Conservation (phyloP, 2,329 filamentous ascomycete species). For the Pezizomycotina sp. region DNA sequence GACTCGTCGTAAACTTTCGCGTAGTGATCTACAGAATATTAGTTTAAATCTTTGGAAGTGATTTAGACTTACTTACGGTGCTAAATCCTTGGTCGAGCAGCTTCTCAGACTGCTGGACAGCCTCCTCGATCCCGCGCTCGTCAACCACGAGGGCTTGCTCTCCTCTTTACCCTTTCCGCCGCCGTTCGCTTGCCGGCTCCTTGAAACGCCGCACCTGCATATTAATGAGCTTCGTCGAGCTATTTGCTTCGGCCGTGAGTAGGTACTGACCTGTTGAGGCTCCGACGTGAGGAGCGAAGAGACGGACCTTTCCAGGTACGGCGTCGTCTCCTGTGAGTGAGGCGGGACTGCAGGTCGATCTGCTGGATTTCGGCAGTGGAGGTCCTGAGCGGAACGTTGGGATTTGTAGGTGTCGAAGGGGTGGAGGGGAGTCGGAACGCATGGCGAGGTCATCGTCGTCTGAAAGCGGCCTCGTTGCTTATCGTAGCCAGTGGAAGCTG, state of each 20-base stretch:
- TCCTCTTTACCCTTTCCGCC: slow-evolving; percentile 10
- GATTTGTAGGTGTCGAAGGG: no score
- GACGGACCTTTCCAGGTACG: neutral
- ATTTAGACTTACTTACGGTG: slow-evolving; percentile 10
- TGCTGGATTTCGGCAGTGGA: no score
- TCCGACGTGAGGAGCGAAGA: neutral
- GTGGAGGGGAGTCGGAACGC: no score
- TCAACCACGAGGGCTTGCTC: slow-evolving; percentile 17
- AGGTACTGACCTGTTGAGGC: neutral
- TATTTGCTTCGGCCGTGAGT: slow-evolving; percentile 3
- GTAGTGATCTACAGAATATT: no score
- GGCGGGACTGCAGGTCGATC: neutral
- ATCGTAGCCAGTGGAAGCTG: no score
- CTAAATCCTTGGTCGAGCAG: slow-evolving; percentile 13
- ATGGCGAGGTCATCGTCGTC: no score
- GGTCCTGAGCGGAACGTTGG: no score
- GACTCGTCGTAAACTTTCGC: no score
- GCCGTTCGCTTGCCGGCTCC: no score
- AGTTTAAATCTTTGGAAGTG: no score
- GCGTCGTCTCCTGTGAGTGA: neutral
- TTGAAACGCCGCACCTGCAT: slow-evolving; percentile 11
- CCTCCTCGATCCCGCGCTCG: slow-evolving; percentile 15
- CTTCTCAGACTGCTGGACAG: slow-evolving; percentile 12
- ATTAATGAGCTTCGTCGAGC: neutral
- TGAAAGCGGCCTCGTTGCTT: no score